phyloP scores from a whole-genome alignment of 2,329 filamentous ascomycete genomes.

The Alternaria sp. region DNA sequence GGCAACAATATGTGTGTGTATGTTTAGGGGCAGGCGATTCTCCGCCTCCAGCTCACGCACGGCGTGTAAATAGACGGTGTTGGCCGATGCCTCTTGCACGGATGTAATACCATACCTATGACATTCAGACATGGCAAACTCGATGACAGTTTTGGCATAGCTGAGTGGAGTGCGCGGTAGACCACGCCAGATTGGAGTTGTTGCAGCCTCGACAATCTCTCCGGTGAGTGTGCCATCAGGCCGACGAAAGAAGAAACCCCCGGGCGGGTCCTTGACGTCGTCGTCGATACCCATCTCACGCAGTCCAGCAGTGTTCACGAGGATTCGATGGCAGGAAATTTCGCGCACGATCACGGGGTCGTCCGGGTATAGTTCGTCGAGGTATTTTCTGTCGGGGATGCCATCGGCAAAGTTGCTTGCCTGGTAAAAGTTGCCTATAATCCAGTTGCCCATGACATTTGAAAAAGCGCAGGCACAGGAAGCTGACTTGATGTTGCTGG shows the following conservation, averaged over 20 bases:
- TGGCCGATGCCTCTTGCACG: slow-evolving; percentile 43
- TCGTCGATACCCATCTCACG: neutral
- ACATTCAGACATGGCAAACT: slow-evolving; percentile 26
- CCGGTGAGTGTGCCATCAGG: slow-evolving; percentile 38
- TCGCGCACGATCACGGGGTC: slow-evolving; percentile 38
- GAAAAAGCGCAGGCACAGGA: neutral
- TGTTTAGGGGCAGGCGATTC: slow-evolving; percentile 29
- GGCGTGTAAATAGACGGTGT: slow-evolving; percentile 32
- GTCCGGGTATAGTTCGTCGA: slow-evolving; percentile 33
- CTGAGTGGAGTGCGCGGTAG: slow-evolving; percentile 26
- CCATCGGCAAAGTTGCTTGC: slow-evolving; percentile 28
- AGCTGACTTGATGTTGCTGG: neutral
- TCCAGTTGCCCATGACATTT: neutral
- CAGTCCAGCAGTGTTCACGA: neutral
- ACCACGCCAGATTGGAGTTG: slow-evolving; percentile 25
- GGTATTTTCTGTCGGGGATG: slow-evolving; percentile 30
- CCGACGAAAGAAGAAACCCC: slow-evolving; percentile 29
- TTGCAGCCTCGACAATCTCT: slow-evolving; percentile 35
- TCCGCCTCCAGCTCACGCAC: slow-evolving; percentile 35
- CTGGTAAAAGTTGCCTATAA: slow-evolving; percentile 21
- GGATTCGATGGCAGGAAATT: slow-evolving; percentile 1
- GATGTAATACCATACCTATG: slow-evolving; percentile 38
- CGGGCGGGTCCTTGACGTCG: slow-evolving; percentile 23
- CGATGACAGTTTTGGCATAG: slow-evolving; percentile 31
- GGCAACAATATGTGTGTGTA: slow-evolving; percentile 22